Conservation (phyloP, 1,139 yeast genomes). For the Yamadazyma trypodendri region DNA sequence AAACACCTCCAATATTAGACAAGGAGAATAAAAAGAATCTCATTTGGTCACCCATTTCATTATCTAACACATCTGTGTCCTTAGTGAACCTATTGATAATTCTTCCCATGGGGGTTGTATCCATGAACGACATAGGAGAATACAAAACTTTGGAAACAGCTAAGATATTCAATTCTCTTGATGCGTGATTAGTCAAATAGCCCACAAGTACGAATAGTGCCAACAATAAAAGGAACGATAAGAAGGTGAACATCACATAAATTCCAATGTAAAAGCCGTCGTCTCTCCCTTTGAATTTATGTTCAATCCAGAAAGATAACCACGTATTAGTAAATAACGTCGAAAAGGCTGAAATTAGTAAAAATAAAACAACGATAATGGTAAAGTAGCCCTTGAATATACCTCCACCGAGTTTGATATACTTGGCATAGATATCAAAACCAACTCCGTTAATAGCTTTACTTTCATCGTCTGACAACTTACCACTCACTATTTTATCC, state of each 20-base stretch:
- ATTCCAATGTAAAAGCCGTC: conserved; percentile 70
- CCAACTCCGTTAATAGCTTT: conserved; percentile 40
- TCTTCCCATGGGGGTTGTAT: conserved; percentile 64
- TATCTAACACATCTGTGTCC: conserved; percentile 83
- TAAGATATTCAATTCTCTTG: conserved; percentile 32
- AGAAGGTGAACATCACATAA: conserved; percentile 58
- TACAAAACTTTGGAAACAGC: conserved; percentile 24
- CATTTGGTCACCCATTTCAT: conserved; percentile 65
- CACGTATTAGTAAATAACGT: conserved; percentile 72
- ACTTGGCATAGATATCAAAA: conserved; percentile 34
- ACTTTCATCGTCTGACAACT: conserved; percentile 29
- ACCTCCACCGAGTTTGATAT: conserved; percentile 61
- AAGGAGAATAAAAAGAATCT: conserved; percentile 47
- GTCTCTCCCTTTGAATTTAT: conserved; percentile 46
- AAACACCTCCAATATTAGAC: conserved; percentile 60
- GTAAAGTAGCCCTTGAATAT: conserved; percentile 21
- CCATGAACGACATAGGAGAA: conserved; percentile 59
- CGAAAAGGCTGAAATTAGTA: conserved; percentile 54
- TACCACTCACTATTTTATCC: conserved; percentile 24
- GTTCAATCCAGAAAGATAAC: conserved; percentile 81
- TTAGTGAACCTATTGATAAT: conserved; percentile 66
- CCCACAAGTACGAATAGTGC: conserved; percentile 42
- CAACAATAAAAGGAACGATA: conserved; percentile 36
- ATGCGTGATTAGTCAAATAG: conserved; percentile 50
- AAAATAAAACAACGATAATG: conserved; percentile 13